These are phyloP conservation scores for Brassica napus DNA, from an alignment of 345 rosid genomes.

Conservation along the genomic window DNA sequence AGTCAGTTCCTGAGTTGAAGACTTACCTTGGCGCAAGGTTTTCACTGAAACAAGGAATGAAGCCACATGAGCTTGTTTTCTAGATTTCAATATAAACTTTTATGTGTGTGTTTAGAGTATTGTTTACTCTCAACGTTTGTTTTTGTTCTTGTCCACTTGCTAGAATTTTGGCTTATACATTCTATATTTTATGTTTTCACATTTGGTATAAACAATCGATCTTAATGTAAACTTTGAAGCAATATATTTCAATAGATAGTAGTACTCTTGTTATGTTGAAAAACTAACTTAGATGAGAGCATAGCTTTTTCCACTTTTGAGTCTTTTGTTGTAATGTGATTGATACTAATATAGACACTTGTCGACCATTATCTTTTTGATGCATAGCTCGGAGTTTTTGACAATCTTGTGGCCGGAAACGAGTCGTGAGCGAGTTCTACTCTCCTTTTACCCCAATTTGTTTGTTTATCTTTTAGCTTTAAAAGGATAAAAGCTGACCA, in stretches of 20 bases:
- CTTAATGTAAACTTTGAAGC: not conserved
- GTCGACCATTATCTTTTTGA: not conserved
- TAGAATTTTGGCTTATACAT: constrained; percentile 18
- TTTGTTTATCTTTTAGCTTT: not conserved
- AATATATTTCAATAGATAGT: not conserved
- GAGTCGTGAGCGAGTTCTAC: not conserved
- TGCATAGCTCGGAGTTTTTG: not conserved
- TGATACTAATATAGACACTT: not conserved
- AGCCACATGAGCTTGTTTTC: constrained; percentile 79
- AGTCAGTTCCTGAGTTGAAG: constrained; percentile 66
- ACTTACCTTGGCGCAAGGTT: constrained; percentile 75
- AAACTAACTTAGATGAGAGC: not conserved
- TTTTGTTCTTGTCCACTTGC: not conserved
- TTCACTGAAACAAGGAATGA: constrained; percentile 75
- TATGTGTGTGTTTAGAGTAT: constrained; percentile 4
- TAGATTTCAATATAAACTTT: constrained; percentile 35
- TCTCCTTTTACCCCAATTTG: not conserved
- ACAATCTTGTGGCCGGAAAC: not conserved
- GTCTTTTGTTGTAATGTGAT: not conserved
- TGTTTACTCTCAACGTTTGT: constrained; percentile 14
- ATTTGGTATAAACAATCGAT: not conserved
- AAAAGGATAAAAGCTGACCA: not conserved
- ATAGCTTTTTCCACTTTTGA: not conserved
- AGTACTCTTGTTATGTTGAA: not conserved
- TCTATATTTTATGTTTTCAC: not conserved